Conservation (phyloP, 2,329 filamentous ascomycete species). For the Clarireedia homoeocarpa region DNA sequence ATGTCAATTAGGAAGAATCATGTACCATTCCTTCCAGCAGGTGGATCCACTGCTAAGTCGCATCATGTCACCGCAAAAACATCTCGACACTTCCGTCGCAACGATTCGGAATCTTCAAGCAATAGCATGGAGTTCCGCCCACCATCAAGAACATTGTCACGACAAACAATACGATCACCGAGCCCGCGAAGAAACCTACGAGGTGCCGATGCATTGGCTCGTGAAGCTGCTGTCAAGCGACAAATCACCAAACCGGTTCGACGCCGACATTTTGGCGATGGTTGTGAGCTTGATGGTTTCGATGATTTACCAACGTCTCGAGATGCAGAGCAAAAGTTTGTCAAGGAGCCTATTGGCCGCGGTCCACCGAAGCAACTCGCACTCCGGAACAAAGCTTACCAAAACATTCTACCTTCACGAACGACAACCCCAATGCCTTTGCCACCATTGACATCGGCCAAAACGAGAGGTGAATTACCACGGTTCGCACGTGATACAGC, state of each 20-base stretch:
- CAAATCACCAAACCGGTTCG: conserved; percentile 67
- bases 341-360: conserved; percentile 68
- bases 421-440: conserved; percentile 46
- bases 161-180: conserved; percentile 47
- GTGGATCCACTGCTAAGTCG: conserved; percentile 63
- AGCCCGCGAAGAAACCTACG: conserved; percentile 44
- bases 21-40: conserved; percentile 72
- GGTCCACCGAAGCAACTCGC: conserved; percentile 55
- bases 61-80: conserved; percentile 70
- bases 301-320: conserved; percentile 90
- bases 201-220: conserved; percentile 34
- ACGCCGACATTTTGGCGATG: conserved; percentile 76
- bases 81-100: conserved; percentile 64
- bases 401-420: conserved; percentile 47
- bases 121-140: conserved; percentile 51
- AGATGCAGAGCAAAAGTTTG: conserved; percentile 70
- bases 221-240: conserved; percentile 49
- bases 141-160: conserved; percentile 48
- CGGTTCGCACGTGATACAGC: conserved; percentile 59
- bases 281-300: conserved; percentile 84
- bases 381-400: conserved; percentile 48
- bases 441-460: conserved; percentile 42
- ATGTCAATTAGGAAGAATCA: conserved; percentile 50
- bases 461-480: conserved; percentile 42
- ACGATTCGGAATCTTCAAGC: conserved; percentile 67